A percentile compares a stretch with the other conserved stretches of the same genome.
These are phyloP conservation scores for Vinca minor DNA, from an alignment of 257 asterid species.

Conservation along the genomic window DNA sequence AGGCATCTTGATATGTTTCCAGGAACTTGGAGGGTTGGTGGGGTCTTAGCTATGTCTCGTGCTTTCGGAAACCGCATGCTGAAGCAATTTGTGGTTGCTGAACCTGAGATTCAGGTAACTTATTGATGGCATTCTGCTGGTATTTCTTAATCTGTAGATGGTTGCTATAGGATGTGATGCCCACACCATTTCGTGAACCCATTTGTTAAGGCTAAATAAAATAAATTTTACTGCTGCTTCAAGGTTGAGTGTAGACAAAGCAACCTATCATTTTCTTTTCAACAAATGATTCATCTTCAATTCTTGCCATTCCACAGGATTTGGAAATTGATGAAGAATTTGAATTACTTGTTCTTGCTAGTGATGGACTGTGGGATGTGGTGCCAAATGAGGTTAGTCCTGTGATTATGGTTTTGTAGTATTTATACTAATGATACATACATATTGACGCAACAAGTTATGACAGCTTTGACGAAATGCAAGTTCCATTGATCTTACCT, in stretches of 20 bases:
- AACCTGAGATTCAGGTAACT: slow-evolving; percentile 98
- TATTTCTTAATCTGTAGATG: background rate
- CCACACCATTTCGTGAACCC: background rate
- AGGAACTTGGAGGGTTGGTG: slow-evolving; percentile 99
- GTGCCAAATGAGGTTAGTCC: slow-evolving; percentile 72
- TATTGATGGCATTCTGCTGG: background rate
- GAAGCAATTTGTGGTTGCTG: slow-evolving; percentile 91
- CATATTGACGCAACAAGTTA: background rate
- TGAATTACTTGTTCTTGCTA: slow-evolving; percentile 85
- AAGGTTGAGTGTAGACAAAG: background rate
- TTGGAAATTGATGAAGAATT: slow-evolving; percentile 72
- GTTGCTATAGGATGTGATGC: background rate
- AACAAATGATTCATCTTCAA: background rate
- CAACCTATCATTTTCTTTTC: background rate
- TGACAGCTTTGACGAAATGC: background rate
- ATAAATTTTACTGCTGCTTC: too few species aligned
- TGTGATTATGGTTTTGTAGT: background rate
- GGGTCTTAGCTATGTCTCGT: slow-evolving; percentile 99
- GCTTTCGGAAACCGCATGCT: slow-evolving; percentile 98
- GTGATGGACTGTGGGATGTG: slow-evolving; percentile 98
- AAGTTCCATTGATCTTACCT: background rate
- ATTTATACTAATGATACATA: background rate
- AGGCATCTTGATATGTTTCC: slow-evolving; percentile 13
- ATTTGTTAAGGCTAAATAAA: background rate
- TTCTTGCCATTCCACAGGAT: slow-evolving; percentile 38